Conservation (phyloP, 2,329 filamentous ascomycete species). For the Biscogniauxia mediterranea region DNA sequence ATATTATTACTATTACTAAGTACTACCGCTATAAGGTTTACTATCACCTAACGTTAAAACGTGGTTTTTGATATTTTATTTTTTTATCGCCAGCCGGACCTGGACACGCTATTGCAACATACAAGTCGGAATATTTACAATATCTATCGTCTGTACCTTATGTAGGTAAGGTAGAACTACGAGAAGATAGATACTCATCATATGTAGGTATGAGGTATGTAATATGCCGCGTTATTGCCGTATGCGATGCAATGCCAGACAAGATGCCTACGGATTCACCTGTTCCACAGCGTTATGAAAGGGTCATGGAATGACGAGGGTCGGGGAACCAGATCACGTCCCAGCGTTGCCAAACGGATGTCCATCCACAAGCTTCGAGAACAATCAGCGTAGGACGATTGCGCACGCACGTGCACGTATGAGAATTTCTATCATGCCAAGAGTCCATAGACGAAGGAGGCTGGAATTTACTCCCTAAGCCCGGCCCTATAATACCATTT, state of each 20-base stretch:
- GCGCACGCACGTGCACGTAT: not conserved
- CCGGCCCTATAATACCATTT: not conserved
- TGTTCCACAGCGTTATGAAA: not conserved
- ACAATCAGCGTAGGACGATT: not conserved
- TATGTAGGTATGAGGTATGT: too few species aligned
- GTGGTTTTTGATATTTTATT: too few species aligned
- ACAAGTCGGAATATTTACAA: not conserved
- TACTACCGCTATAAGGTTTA: not conserved
- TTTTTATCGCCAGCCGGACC: not conserved
- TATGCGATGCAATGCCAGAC: too few species aligned
- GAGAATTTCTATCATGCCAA: not conserved
- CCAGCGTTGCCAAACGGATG: not conserved
- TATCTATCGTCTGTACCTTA: not conserved
- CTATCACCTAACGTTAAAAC: too few species aligned
- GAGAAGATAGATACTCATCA: too few species aligned
- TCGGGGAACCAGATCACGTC: not conserved
- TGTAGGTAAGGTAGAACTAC: too few species aligned
- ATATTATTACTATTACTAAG: not conserved
- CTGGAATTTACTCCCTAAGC: not conserved
- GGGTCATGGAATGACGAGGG: too few species aligned
- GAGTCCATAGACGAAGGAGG: not conserved
- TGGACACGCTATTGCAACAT: not conserved
- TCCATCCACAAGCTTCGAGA: not conserved
- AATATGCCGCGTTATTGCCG: too few species aligned
- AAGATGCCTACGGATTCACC: too few species aligned